Conservation (phyloP, 305 asterid species). For the Solanum hybrid region DNA sequence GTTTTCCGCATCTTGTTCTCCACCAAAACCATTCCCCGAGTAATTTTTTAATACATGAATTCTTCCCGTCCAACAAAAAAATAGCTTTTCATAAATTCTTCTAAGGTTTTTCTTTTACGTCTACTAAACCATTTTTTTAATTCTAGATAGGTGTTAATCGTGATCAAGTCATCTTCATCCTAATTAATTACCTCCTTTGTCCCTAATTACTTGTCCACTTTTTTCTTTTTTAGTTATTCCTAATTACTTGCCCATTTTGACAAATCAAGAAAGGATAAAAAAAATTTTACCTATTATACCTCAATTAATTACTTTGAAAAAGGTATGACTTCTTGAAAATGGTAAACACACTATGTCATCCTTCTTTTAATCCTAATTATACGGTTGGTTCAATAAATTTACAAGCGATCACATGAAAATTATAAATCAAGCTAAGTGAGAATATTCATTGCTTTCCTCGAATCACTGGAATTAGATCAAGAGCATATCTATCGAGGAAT, state of each 20-base stretch:
- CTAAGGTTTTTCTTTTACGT: neutral
- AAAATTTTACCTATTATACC: too few relatives aligned
- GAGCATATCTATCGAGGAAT: neutral
- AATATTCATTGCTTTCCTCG: neutral
- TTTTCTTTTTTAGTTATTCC: too few relatives aligned
- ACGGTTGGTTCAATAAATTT: neutral
- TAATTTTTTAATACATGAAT: neutral
- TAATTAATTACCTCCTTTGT: neutral
- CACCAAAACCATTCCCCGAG: neutral
- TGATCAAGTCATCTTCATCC: neutral
- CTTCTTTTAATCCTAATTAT: neutral
- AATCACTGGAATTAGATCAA: neutral
- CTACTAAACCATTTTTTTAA: neutral
- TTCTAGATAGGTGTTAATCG: neutral
- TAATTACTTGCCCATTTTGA: too few relatives aligned
- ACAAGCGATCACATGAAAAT: neutral
- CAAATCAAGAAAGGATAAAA: too few relatives aligned
- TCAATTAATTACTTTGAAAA: too few relatives aligned
- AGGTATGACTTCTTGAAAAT: too few relatives aligned
- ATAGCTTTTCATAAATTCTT: neutral
- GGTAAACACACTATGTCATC: neutral
- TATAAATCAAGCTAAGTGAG: neutral
- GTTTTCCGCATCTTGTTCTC: neutral
- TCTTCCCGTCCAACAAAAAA: neutral
- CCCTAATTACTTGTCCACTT: too few relatives aligned